Conservation (phyloP, 768 basidiomycete genomes). For the Hirschioporus abietinus region DNA sequence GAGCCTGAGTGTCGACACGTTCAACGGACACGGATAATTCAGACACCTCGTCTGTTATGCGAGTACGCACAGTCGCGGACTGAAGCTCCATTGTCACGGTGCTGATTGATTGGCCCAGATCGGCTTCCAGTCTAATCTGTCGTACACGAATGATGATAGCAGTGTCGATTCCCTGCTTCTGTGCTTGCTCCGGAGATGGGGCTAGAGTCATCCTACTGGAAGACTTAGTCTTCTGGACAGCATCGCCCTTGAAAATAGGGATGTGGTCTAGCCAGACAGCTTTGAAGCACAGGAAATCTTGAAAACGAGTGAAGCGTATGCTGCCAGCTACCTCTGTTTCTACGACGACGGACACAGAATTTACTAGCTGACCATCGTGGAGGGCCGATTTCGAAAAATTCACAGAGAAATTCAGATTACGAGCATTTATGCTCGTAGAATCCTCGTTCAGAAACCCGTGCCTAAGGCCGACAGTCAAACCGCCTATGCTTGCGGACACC, state of each 20-base stretch:
- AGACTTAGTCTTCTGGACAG: constrained; percentile 2
- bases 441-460: constrained; percentile 85
- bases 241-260: constrained; percentile 56
- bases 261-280: constrained; percentile 92
- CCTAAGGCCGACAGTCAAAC: constrained; percentile 73
- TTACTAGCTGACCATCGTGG: constrained; percentile 30
- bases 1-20: constrained; percentile 49
- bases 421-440: constrained; percentile 72
- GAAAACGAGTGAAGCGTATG: constrained; percentile 78
- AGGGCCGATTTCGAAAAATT: constrained; percentile 53
- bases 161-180: constrained; percentile 49
- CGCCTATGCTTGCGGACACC: constrained; percentile 76
- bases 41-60: constrained; percentile 52
- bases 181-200: constrained; percentile 5
- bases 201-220: neutral
- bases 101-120: constrained; percentile 85
- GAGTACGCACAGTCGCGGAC: constrained; percentile 60
- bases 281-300: constrained; percentile 92
- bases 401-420: constrained; percentile 76
- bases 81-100: constrained; percentile 59
- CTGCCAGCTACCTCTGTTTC: constrained; percentile 81
- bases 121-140: constrained; percentile 65
- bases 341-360: constrained; percentile 66
- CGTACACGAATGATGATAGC: constrained; percentile 66
- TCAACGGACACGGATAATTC: constrained; percentile 60